phyloP scores from a whole-genome alignment of 1,284 basidiomycete genomes.

The Leccinum griseonigrum region DNA sequence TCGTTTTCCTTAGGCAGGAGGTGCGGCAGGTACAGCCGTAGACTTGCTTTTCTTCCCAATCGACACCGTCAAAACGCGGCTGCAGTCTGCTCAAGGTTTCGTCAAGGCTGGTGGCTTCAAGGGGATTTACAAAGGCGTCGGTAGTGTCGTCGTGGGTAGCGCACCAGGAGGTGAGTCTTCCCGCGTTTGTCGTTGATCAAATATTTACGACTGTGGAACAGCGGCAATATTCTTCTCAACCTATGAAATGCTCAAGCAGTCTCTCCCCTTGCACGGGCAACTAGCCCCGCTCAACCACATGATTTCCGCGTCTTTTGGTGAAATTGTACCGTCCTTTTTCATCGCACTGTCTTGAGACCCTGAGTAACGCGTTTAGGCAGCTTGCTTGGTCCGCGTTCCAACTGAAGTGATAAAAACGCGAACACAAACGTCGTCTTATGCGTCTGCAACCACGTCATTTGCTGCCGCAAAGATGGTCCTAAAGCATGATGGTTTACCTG shows the following conservation, averaged over 20 bases:
- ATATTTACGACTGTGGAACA: constrained; percentile 32
- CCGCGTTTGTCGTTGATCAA: neutral
- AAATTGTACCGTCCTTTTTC: constrained; percentile 59
- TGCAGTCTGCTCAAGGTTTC: constrained; percentile 91
- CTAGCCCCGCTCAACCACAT: constrained; percentile 77
- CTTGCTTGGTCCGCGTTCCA: constrained; percentile 91
- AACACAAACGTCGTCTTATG: constrained; percentile 74
- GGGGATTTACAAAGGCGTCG: constrained; percentile 93
- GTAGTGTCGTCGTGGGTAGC: constrained; percentile 93
- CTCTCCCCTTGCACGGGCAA: constrained; percentile 56
- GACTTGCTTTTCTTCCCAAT: constrained; percentile 97
- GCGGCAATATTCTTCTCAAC: constrained; percentile 95
- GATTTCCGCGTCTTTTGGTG: constrained; percentile 76
- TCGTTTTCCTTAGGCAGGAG: constrained; percentile 64
- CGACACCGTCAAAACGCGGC: constrained; percentile 94
- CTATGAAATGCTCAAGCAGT: constrained; percentile 87
- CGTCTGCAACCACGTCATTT: constrained; percentile 48
- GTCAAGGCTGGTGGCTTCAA: constrained; percentile 83
- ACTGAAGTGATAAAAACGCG: constrained; percentile 93
- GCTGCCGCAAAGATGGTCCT: constrained; percentile 49
- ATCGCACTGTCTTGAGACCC: constrained; percentile 13
- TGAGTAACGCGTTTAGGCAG: constrained; percentile 52
- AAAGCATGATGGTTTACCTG: constrained; percentile 58
- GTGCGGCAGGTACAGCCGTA: constrained; percentile 83
- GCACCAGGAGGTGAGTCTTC: constrained; percentile 83